Percentiles rank a stretch among this genome's conserved stretches.
phyloP scores from a whole-genome alignment of 2,329 filamentous ascomycete species.

The Macrophomina tecta region DNA sequence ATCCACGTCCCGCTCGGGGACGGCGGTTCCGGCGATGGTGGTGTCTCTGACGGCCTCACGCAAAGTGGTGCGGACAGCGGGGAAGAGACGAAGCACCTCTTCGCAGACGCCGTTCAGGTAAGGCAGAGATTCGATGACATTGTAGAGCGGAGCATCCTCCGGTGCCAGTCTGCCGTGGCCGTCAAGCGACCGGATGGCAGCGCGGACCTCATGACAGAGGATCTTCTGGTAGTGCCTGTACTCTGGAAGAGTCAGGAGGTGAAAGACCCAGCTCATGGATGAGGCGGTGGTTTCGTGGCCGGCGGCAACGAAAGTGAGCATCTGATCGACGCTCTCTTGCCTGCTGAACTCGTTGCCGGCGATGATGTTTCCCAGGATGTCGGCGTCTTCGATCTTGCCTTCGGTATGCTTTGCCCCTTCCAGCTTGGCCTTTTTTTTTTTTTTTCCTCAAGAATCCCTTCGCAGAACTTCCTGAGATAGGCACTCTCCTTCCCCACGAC shows the following conservation, averaged over 20 bases:
- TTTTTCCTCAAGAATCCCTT: constrained; percentile 52
- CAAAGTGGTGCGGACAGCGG: constrained; percentile 46
- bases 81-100: constrained; percentile 49
- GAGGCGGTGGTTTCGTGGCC: constrained; percentile 75
- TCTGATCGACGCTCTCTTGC: constrained; percentile 52
- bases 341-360: constrained; percentile 53
- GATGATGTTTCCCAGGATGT: constrained; percentile 52
- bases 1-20: constrained; percentile 42
- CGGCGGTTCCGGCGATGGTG: constrained; percentile 19
- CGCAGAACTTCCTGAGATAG: constrained; percentile 43
- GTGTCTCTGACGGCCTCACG: constrained; percentile 23
- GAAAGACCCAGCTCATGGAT: constrained; percentile 72
- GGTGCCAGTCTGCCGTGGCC: not conserved
- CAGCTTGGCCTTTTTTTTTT: constrained; percentile 48
- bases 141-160: constrained; percentile 26
- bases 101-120: constrained; percentile 49
- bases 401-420: not conserved
- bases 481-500: constrained; percentile 48
- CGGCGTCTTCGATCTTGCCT: constrained; percentile 33
- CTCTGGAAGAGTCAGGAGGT: constrained; percentile 67
- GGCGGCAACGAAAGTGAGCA: constrained; percentile 57
- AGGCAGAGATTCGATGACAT: constrained; percentile 39
- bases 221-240: constrained; percentile 62
- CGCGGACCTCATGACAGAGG: constrained; percentile 69
- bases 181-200: constrained; percentile 8